Evolutionary conservation across 2,329 filamentous ascomycete genomes (phyloP).

Genomic region (Phialophora macrospora): DNA sequence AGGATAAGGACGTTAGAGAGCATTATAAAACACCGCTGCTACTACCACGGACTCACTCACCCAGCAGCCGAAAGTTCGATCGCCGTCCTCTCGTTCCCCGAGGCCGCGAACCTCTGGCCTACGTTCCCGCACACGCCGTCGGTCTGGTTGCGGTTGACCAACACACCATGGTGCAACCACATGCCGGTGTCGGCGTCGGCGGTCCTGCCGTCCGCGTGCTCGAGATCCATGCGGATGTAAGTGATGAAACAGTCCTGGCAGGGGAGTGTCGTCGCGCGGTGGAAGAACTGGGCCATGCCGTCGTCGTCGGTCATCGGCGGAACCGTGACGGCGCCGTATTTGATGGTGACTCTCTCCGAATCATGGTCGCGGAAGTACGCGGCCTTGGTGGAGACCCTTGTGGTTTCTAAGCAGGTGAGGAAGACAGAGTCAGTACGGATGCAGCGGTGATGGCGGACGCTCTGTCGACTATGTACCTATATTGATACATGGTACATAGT

Average conservation of each 20-base stretch:
- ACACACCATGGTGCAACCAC: slow-evolving; percentile 42
- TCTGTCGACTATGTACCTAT: neutral
- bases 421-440: neutral
- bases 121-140: slow-evolving; percentile 16
- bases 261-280: slow-evolving; percentile 20
- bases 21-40: neutral
- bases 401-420: neutral
- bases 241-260: slow-evolving; percentile 39
- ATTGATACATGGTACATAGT: neutral
- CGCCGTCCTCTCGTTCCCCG: slow-evolving; percentile 18
- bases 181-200: slow-evolving; percentile 44
- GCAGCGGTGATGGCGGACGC: neutral
- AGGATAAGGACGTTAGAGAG: neutral
- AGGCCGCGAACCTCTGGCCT: slow-evolving; percentile 21
- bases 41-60: neutral
- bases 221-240: slow-evolving; percentile 39
- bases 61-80: slow-evolving; percentile 17
- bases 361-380: slow-evolving; percentile 10
- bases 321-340: slow-evolving; percentile 17
- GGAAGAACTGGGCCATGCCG: slow-evolving; percentile 22
- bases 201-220: slow-evolving; percentile 41
- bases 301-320: slow-evolving; percentile 26
- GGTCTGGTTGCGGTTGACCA: slow-evolving; percentile 21
- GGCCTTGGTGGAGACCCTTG: slow-evolving; percentile 1
- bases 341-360: slow-evolving; percentile 22